Base-by-base conservation (phyloP, 805 yeast species). In the Kazachstania bromeliacearum region DNA sequence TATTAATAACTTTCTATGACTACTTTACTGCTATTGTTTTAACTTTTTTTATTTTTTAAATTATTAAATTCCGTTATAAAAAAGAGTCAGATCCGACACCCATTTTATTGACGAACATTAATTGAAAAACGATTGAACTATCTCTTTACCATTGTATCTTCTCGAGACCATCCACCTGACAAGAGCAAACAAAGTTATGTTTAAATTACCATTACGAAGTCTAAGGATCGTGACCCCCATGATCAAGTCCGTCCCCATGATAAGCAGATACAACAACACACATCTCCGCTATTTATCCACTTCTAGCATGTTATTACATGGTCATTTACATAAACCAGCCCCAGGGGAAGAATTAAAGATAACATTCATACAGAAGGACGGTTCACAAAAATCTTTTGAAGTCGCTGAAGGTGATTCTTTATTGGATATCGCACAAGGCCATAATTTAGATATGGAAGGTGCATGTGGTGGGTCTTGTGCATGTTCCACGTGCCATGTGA, bases 381-480 rank as follows among this genome's bases (percentile, higher is more conserved):
- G 97, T 4, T 67, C 71, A 29, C 96, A 87, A 55, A 67, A 75
- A 45, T 75, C 82, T 1, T 74, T 73, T 48, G 96, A 87, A 53
- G 97, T 81, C 2, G 79, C 89, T 2, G 95, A 81, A 48, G 97
- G 97, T 10, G 98, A 92, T 55, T 77, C 87, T 25, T 55, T 92
- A 19, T 64, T 92, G 56, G 98, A 92, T 57, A 85, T 92, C 38
- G 98, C 97, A 5, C 97, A 92, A 63, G 94, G 92, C 3, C 63
- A 88, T 55, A 81, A 88, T 50, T 61, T 92, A 39, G 98, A 92
- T 47, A 88, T 92, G 92, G 98, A 92, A 59, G 95, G 85, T 31
- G 98, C 98, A 0, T 92, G 98, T 62, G 98, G 98, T 16, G 98
- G 97, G 3, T 85, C 96, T 4, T 92, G 98, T 68, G 98, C 98